These are phyloP conservation scores for Glebionis coronaria DNA, from an alignment of 129 eudicot genomes.

Conservation along the genomic window DNA sequence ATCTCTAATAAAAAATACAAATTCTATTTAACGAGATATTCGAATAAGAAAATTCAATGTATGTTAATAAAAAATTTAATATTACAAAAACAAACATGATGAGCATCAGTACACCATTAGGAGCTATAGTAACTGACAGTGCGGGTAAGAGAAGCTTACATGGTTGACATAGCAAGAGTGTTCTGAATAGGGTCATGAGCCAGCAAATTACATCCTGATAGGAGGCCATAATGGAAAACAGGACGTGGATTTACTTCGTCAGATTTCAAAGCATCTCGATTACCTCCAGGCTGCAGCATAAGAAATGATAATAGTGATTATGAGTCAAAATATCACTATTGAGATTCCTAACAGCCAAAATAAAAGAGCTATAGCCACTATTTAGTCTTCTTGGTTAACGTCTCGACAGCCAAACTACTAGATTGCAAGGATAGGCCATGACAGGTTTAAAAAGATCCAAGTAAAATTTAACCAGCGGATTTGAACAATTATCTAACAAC, in stretches of 20 bases:
- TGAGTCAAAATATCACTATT: constrained; percentile 5
- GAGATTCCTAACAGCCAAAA: not conserved
- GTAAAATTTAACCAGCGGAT: no score
- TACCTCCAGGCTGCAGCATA: constrained; percentile 64
- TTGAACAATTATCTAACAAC: no score
- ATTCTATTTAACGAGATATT: constrained; percentile 6
- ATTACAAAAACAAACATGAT: not conserved
- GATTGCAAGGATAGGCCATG: no score
- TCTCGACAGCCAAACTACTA: not conserved
- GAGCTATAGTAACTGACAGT: no score
- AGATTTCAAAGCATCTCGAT: constrained; percentile 59
- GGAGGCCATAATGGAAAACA: constrained; percentile 87
- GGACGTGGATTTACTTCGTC: constrained; percentile 69
- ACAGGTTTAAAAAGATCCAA: no score
- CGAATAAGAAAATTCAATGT: constrained; percentile 6
- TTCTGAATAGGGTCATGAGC: constrained; percentile 76
- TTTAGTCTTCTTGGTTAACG: not conserved
- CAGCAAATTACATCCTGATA: constrained; percentile 60
- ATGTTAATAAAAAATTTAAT: not conserved
- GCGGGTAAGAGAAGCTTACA: constrained; percentile 40
- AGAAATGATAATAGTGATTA: constrained; percentile 7
- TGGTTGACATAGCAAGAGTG: constrained; percentile 80
- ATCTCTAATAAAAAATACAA: constrained; percentile 46
- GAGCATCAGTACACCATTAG: not conserved
- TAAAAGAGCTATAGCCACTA: constrained; percentile 2